Evolutionary conservation across 257 asterid species (phyloP).

Genomic region (Thymus quinquecostatus): DNA sequence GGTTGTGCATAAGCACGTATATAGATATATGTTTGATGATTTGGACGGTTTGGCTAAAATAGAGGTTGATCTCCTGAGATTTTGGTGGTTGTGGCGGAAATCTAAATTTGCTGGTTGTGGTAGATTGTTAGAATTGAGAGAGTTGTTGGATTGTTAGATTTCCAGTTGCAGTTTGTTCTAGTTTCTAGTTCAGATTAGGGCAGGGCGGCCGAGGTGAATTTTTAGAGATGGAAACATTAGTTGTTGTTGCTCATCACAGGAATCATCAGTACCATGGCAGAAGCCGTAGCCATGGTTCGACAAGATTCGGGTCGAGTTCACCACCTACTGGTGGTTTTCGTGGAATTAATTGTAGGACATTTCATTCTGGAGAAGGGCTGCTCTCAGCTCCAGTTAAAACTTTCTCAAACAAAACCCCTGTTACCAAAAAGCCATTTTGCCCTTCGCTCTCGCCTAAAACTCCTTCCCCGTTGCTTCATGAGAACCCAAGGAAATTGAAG

Average conservation of each 20-base stretch:
- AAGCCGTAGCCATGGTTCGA: conserved; percentile 34
- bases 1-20: conserved; percentile 32
- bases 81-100: conserved; percentile 82
- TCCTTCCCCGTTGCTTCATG: conserved; percentile 38
- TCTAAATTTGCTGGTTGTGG: conserved; percentile 40
- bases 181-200: conserved; percentile 29
- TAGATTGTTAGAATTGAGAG: conserved; percentile 8
- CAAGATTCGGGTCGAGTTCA: conserved; percentile 37
- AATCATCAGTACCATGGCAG: conserved; percentile 47
- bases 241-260: conserved; percentile 65
- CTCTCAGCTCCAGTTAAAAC: conserved; percentile 49
- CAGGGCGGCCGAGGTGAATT: conserved; percentile 21
- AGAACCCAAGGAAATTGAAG: conserved; percentile 35
- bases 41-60: conserved; percentile 36
- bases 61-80: conserved; percentile 56
- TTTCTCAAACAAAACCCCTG: conserved; percentile 40
- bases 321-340: conserved; percentile 36
- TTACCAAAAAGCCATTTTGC: conserved; percentile 28
- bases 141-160: conserved; percentile 24
- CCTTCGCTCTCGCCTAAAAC: conserved; percentile 46
- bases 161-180: conserved; percentile 6
- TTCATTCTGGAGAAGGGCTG: conserved; percentile 47
- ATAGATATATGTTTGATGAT: conserved; percentile 51
- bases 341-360: conserved; percentile 50
- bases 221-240: conserved; percentile 66